These are phyloP conservation scores for Pseudonectria buxi DNA, from an alignment of 2,329 filamentous ascomycete genomes.

Conservation along the genomic window DNA sequence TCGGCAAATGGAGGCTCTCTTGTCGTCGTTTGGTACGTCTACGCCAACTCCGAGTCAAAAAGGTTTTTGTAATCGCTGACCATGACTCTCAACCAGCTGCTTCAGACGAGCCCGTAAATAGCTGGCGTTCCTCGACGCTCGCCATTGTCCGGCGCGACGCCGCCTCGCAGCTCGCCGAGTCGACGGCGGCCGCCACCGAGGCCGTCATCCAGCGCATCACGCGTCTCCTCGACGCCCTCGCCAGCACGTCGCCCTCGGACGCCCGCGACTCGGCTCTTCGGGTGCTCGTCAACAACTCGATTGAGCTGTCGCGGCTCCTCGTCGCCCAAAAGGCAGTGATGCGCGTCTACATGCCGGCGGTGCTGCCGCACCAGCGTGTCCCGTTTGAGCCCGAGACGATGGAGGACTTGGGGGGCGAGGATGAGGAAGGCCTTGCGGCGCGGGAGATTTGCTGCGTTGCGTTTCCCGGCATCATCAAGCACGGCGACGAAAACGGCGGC, in stretches of 20 bases:
- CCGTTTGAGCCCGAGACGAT: conserved; percentile 54
- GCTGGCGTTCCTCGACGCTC: conserved; percentile 61
- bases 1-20: conserved; percentile 39
- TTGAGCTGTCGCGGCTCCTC: conserved; percentile 51
- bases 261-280: conserved; percentile 47
- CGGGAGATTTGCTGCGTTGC: conserved; percentile 55
- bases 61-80: no score
- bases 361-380: conserved; percentile 45
- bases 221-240: conserved; percentile 43
- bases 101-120: conserved; percentile 50
- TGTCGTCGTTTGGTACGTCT: conserved; percentile 35
- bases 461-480: conserved; percentile 59
- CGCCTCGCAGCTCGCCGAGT: conserved; percentile 36
- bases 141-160: conserved; percentile 51
- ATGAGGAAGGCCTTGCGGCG: conserved; percentile 46
- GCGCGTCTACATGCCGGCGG: conserved; percentile 47
- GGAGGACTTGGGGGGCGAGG: conserved; percentile 60
- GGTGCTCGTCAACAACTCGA: conserved; percentile 43
- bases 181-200: conserved; percentile 38
- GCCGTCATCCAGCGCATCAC: conserved; percentile 41
- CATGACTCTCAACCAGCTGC: conserved; percentile 23
- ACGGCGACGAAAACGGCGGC: conserved; percentile 57
- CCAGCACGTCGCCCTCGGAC: conserved; percentile 32
- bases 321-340: conserved; percentile 54
- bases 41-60: no score